phyloP scores from a whole-genome alignment of 2,329 filamentous ascomycete species.

The Diaporthe batatas region DNA sequence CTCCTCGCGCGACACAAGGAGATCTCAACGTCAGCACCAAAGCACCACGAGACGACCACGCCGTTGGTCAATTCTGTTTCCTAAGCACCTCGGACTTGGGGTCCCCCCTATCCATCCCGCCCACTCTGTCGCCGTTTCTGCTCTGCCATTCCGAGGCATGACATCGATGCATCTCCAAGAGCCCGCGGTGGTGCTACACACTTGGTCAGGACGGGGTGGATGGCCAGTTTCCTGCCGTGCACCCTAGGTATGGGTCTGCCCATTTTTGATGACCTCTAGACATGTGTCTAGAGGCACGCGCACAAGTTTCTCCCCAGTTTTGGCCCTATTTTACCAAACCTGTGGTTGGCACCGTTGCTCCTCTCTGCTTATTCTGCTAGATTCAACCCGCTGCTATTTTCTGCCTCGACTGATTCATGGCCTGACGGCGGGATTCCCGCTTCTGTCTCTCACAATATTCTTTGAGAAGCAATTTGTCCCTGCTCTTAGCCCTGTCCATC shows the following conservation, averaged over 20 bases:
- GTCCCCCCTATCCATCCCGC: not conserved
- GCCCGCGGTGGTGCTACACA: conserved; percentile 6
- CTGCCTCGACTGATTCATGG: conserved; percentile 19
- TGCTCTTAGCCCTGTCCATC: not conserved
- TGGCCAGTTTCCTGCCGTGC: conserved; percentile 16
- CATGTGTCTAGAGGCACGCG: conserved; percentile 20
- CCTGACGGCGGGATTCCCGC: not conserved
- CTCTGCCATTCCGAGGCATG: no score
- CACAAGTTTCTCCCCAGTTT: not conserved
- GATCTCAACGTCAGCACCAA: conserved; percentile 23
- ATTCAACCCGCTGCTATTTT: not conserved
- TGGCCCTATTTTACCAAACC: not conserved
- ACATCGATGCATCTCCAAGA: not conserved
- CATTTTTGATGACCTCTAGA: conserved; percentile 36
- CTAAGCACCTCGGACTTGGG: conserved; percentile 14
- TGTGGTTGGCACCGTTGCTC: not conserved
- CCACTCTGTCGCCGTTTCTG: not conserved
- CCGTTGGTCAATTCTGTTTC: conserved; percentile 31
- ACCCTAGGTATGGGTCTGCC: conserved; percentile 9
- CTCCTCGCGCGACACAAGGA: conserved; percentile 31
- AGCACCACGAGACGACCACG: not conserved
- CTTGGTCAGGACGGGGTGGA: not conserved
- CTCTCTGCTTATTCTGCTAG: conserved; percentile 5
- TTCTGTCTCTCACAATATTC: not conserved
- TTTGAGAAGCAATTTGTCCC: not conserved